Base-by-base conservation (phyloP, 139 green algal species). In the Chlamydomonas incerta region DNA sequence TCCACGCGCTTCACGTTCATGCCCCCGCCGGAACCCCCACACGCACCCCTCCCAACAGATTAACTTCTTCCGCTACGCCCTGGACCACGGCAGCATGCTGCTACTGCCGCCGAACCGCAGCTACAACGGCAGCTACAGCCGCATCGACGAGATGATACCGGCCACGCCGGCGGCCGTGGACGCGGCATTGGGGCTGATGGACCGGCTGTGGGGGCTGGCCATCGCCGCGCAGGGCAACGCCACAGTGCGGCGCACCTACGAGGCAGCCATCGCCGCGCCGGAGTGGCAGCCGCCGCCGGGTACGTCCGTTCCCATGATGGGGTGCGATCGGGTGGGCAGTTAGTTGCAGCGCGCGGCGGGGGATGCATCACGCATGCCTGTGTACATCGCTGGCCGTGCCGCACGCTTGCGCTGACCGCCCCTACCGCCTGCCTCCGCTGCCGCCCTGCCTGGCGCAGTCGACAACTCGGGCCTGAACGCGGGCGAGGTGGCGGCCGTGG, bases 41-140 rank as follows among this genome's bases (percentile, higher is more conserved):
- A n/a, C n/a, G n/a, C n/a, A n/a, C n/a, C n/a, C n/a, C n/a, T n/a
- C n/a, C n/a, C n/a, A n/a, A 8, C 65, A 70, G 65, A 29, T 82
- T 34, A 82, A 82, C 58, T 82, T 35, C 57, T 58, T 60, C 23
- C 57, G 55, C 15, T 82, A 37, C 50, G 74, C 58, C 0, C 74
- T 82, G 0, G 26, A 9, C 58, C 58, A 82, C 58, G 57, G 34
- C 6, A 33, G 17, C 18, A 14, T 10, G 26, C 23, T 28, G 31
- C 73, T 81, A 33, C 37, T n/a, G 50, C 28, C 74, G 58, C 20
- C 35, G 0, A 21, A 13, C 74, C 17, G 10, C n/a, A 33, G 5
- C 33, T 13, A 31, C 74, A 35, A 21, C 2, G 74, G 41, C 6
- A 50, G 41, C 41, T 50, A 9, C 34, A 28, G 9, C 41, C 41